phyloP scores from a whole-genome alignment of 805 yeast species.

The Kluyveromyces dobzhanskii region DNA sequence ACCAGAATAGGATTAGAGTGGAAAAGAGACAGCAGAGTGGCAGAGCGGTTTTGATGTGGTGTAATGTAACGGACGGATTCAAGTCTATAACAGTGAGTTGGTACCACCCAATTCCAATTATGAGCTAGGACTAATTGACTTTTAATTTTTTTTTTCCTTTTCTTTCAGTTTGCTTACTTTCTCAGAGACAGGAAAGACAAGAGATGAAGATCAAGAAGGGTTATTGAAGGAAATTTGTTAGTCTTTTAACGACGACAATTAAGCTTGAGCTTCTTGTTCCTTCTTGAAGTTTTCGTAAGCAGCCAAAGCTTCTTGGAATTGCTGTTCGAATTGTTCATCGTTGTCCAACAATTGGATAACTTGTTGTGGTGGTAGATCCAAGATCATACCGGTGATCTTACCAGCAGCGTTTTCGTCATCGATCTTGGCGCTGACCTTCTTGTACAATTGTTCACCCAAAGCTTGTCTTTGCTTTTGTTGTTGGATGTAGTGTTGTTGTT shows the following conservation, averaged over 20 bases:
- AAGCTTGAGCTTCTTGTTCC: conserved; percentile 28
- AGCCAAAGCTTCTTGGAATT: conserved; percentile 87
- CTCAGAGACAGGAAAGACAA: not conserved
- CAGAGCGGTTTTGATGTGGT: too few relatives aligned
- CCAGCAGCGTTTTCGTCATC: conserved; percentile 93
- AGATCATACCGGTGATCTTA: conserved; percentile 97
- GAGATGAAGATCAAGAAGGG: not conserved
- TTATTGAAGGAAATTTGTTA: not conserved
- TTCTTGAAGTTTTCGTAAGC: conserved; percentile 90
- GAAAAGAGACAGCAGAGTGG: too few relatives aligned
- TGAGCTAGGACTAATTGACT: too few relatives aligned
- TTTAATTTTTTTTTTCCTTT: too few relatives aligned
- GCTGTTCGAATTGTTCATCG: conserved; percentile 80
- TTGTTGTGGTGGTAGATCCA: conserved; percentile 89
- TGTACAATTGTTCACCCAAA: conserved; percentile 95
- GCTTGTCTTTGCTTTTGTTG: conserved; percentile 94
- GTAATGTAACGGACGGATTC: too few relatives aligned
- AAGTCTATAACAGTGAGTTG: too few relatives aligned
- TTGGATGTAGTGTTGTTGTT: conserved; percentile 39
- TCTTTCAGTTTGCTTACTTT: too few relatives aligned
- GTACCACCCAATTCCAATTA: too few relatives aligned
- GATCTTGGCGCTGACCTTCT: conserved; percentile 81
- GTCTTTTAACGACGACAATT: conserved; percentile 2
- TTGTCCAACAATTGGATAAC: conserved; percentile 83
- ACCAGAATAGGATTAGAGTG: too few relatives aligned